These are phyloP conservation scores for Heliosperma pusillum DNA, from an alignment of 148 eudicot species.

Conservation along the genomic window DNA sequence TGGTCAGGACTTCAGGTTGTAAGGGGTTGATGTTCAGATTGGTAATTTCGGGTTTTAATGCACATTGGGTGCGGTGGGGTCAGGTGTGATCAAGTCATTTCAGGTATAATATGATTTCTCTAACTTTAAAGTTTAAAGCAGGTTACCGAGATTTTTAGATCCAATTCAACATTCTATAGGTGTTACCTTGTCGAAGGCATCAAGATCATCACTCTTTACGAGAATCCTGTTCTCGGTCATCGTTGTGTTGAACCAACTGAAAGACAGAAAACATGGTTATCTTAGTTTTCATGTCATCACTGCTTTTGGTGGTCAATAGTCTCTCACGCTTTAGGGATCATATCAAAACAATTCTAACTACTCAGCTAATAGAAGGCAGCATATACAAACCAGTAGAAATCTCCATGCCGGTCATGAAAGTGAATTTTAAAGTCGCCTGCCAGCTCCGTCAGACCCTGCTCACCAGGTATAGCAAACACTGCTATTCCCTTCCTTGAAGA, in stretches of 20 bases:
- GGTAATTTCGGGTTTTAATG: not conserved
- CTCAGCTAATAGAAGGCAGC: not conserved
- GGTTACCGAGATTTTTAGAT: not conserved
- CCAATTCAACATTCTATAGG: not conserved
- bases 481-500: constrained; percentile 72
- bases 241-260: constrained; percentile 95
- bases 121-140: not conserved
- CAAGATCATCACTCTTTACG: constrained; percentile 58
- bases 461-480: constrained; percentile 89
- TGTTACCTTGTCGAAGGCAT: constrained; percentile 79
- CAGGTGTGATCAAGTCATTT: not conserved
- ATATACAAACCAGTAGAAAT: constrained; percentile 75
- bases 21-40: not conserved
- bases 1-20: not conserved
- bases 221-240: constrained; percentile 64
- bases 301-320: not conserved
- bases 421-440: constrained; percentile 85
- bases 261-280: constrained; percentile 3
- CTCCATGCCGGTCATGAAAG: constrained; percentile 93
- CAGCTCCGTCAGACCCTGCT: constrained; percentile 82
- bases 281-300: not conserved
- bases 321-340: not conserved
- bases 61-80: not conserved
- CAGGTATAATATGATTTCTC: not conserved
- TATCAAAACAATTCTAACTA: not conserved